Conservation (phyloP, 2,329 filamentous ascomycete species). For the Diaporthe helianthi region DNA sequence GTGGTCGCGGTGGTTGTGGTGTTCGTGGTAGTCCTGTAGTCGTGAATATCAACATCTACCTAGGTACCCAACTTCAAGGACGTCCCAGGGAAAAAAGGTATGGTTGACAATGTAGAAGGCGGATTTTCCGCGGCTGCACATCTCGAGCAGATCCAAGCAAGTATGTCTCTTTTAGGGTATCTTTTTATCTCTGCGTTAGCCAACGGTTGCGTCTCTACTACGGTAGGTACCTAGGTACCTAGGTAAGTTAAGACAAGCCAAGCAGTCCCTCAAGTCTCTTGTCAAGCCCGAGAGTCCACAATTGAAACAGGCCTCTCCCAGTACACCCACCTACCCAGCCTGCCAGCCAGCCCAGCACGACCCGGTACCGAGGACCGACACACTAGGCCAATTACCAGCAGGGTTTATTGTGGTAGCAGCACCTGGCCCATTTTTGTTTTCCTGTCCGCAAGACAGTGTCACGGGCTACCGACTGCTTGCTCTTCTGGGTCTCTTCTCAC, state of each 20-base stretch:
- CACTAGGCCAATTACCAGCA: constrained; percentile 14
- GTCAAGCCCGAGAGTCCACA: not conserved
- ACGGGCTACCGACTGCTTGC: not conserved
- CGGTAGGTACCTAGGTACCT: not conserved
- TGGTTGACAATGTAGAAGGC: constrained; percentile 18
- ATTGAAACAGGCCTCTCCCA: constrained; percentile 16
- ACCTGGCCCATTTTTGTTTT: constrained; percentile 10
- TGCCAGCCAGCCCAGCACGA: constrained; percentile 5
- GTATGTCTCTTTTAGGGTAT: constrained; percentile 35
- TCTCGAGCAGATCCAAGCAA: constrained; percentile 27
- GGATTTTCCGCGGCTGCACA: constrained; percentile 15
- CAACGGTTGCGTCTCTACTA: constrained; percentile 31
- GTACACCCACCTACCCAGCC: not conserved
- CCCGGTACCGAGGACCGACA: constrained; percentile 2
- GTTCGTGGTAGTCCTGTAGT: no score
- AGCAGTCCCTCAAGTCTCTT: not conserved
- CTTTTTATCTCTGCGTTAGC: constrained; percentile 35
- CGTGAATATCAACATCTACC: no score
- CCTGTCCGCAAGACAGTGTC: not conserved
- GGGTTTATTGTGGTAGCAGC: not conserved
- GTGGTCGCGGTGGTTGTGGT: no score
- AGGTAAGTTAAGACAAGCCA: not conserved
- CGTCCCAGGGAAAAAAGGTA: not conserved
- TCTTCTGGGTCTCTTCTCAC: not conserved
- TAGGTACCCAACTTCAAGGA: not conserved